Evolutionary conservation across 768 basidiomycete species (phyloP).

Genomic region (Candolleomyces eurysporus): DNA sequence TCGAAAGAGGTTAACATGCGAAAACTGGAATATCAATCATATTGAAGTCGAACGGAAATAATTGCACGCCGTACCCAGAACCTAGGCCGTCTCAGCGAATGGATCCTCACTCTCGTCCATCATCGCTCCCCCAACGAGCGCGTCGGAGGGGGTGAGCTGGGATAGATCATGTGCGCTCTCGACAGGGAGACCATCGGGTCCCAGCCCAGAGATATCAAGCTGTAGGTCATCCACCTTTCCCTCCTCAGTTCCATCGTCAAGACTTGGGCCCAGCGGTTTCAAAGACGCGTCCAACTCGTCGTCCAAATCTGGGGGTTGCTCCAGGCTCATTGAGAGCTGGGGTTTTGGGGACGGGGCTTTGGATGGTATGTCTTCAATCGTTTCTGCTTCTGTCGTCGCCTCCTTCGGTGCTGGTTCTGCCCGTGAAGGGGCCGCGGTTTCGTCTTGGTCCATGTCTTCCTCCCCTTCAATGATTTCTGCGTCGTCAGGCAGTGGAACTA

Average conservation of each 20-base stretch:
- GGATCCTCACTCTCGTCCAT: conserved; percentile 64
- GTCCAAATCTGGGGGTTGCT: conserved; percentile 22
- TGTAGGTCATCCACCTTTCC: conserved; percentile 42
- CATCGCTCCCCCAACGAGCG: conserved; percentile 55
- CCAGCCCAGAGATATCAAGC: conserved; percentile 64
- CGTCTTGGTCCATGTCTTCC: conserved; percentile 75
- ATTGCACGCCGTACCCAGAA: too few species aligned
- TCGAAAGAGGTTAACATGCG: not conserved
- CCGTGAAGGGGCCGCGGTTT: conserved; percentile 41
- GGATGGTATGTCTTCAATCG: conserved; percentile 47
- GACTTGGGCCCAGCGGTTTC: conserved; percentile 48
- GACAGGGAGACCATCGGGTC: conserved; percentile 60
- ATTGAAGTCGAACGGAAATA: not conserved
- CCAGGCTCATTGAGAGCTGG: conserved; percentile 54
- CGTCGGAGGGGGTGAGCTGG: conserved; percentile 53
- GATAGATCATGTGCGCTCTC: conserved; percentile 53
- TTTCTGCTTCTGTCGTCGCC: conserved; percentile 19
- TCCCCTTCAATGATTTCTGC: conserved; percentile 73
- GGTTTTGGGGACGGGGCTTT: conserved; percentile 64
- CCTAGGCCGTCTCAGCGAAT: conserved; percentile 37
- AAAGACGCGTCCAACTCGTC: conserved; percentile 55
- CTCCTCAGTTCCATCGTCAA: conserved; percentile 37
- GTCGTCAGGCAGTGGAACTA: conserved; percentile 77
- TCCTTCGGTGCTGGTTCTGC: conserved; percentile 23
- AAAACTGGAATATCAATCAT: not conserved